These are phyloP conservation scores for Beauveria scarabaeidicola DNA, from an alignment of 2,329 filamentous ascomycete species.

Conservation along the genomic window DNA sequence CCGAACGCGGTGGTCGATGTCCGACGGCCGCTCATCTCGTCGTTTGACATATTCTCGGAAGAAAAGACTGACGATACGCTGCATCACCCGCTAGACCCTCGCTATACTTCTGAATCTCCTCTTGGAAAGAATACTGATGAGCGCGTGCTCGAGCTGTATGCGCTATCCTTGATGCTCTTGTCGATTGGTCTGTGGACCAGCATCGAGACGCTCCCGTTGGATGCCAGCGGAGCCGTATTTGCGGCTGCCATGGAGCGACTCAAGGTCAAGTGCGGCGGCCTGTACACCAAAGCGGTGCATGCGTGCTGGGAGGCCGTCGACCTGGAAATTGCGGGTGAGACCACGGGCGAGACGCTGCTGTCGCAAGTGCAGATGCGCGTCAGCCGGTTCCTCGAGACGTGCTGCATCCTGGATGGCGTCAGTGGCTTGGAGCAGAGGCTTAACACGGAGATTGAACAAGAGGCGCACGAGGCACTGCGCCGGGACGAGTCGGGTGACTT, in stretches of 20 bases:
- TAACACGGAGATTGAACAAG: conserved; percentile 35
- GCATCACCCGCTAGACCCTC: conserved; percentile 58
- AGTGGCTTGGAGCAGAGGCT: conserved; percentile 47
- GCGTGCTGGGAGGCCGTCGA: conserved; percentile 65
- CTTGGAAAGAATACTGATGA: conserved; percentile 43
- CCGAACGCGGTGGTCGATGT: conserved; percentile 48
- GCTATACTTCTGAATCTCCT: conserved; percentile 39
- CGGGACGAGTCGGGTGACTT: neutral
- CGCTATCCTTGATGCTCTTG: conserved; percentile 62
- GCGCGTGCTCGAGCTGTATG: conserved; percentile 60
- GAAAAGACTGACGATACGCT: conserved; percentile 22
- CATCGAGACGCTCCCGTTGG: conserved; percentile 44
- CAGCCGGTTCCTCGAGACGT: conserved; percentile 52
- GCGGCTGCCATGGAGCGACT: conserved; percentile 56
- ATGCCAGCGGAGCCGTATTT: conserved; percentile 39
- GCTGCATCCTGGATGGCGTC: conserved; percentile 50
- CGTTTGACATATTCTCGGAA: conserved; percentile 60
- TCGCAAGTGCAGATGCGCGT: conserved; percentile 45
- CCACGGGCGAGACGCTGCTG: conserved; percentile 41
- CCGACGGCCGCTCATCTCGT: conserved; percentile 59
- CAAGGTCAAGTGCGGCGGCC: conserved; percentile 59
- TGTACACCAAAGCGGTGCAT: conserved; percentile 68
- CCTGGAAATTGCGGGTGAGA: conserved; percentile 41
- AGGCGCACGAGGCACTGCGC: neutral
- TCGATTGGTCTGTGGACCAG: conserved; percentile 71